Evolutionary conservation across 2,329 filamentous ascomycete species (phyloP).

Genomic region (Aphanocladium album): DNA sequence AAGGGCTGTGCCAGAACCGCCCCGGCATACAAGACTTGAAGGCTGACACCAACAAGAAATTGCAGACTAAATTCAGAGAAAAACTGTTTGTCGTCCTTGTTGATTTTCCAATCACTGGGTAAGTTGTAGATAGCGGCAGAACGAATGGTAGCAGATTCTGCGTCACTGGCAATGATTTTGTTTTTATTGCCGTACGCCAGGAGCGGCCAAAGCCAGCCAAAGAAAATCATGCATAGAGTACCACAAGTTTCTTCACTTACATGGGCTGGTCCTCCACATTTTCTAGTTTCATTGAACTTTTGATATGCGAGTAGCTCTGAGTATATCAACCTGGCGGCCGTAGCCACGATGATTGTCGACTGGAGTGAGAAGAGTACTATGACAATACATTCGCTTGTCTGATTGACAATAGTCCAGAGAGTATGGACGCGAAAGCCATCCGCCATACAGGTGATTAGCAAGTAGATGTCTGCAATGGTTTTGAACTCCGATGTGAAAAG

Average conservation of each 20-base stretch:
- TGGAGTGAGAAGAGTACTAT: background rate
- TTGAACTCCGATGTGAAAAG: no score
- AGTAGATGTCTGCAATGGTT: background rate
- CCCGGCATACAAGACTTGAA: background rate
- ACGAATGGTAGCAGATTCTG: background rate
- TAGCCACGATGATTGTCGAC: background rate
- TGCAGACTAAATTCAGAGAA: background rate
- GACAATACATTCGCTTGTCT: background rate
- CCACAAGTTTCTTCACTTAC: background rate
- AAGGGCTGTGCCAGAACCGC: background rate
- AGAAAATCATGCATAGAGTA: background rate
- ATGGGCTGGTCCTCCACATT: background rate
- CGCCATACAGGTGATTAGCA: background rate
- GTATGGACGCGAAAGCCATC: background rate
- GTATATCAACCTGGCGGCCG: background rate
- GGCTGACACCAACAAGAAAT: background rate
- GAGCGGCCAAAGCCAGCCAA: conserved; percentile 1
- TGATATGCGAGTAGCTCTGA: background rate
- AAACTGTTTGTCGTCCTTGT: no score
- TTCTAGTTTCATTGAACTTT: background rate
- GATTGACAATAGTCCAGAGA: background rate
- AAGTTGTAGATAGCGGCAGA: background rate
- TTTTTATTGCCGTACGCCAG: background rate
- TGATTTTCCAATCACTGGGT: background rate
- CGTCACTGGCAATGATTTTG: background rate